Evolutionary conservation across 2,329 filamentous ascomycete genomes (phyloP), one percentile per base, ranked within the genome.

Genomic region (Eutypa lata): DNA sequence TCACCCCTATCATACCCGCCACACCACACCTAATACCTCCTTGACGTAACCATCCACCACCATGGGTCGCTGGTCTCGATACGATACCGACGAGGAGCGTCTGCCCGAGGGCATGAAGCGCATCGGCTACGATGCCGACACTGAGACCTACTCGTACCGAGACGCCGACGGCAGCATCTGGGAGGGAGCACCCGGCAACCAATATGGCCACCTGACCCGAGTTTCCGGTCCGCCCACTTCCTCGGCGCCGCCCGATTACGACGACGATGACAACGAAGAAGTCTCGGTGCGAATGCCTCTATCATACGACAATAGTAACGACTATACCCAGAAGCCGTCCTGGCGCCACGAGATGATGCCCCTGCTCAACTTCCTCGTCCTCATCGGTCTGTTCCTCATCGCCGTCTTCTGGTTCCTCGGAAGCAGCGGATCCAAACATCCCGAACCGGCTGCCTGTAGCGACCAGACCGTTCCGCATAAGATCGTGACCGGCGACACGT

Each of bases 291-390:
- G 59, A 14, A 48, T 63, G 44, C 45, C 45, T 22, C 22, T 37
- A 26, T 46, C 52, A n/a, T 51, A 54, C 48, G 53, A 21, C n/a
- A 18, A 22, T 6, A 22, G 46, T 26, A 38, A 16, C 35, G 14
- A 35, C 31, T 35, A 7, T 14, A 16, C 50, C 31, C 56, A 35
- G 14, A 18, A 64, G 38, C 67, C 69, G 31, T 77, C 80, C 6
- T 78, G 80, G 75, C 73, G 81, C 28, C 72, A 74, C 33, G 76
- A 80, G 54, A 69, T 80, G 68, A 75, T 73, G 69, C 78, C 78
- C n/a, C 69, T 84, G 57, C 71, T 84, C 61, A 83, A 83, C 62
- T 84, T 83, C 66, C 80, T 79, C 50, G 65, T 83, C 55, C 65
- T 84, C 35, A 71, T 82, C 50, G 70, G 79, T 3, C 60, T 82